Base-by-base conservation (phyloP, 2,329 filamentous ascomycete genomes). In the Colletotrichum phormii region DNA sequence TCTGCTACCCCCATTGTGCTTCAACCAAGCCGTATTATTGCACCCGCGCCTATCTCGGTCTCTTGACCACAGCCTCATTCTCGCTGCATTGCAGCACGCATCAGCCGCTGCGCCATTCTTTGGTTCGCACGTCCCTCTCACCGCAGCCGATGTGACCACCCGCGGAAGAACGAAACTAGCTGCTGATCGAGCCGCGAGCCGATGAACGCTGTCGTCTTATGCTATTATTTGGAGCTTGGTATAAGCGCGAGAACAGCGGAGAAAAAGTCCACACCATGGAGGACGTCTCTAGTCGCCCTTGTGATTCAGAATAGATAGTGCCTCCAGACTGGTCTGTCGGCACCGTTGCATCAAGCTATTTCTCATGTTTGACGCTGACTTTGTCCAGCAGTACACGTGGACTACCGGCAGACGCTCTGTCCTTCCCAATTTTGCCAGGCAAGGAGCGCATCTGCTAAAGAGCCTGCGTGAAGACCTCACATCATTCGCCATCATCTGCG, bases 121-220 rank as follows among this genome's bases (percentile, higher is more conserved):
- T 64, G 46, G 46, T 37, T 64, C 55, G 66, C 70, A 70, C 66
- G 53, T 60, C 55, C 54, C 55, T 70, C 24, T 49, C 26, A 51
- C 46, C 29, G 42, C 53, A 61, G 46, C 29, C 37, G 54, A 37
- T 67, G 58, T 37, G 24, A 58, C 42, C 22, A 59, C 13, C 22
- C 31, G 33, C 60, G 22, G 26, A 46, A 49, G 33, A 31, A 29
- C 55, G 60, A 37, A 7, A 15, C n/a, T 35, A 12, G 18, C 29
- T 13, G 13, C 33, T 13, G 35, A 29, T 57, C 46, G 33, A 58
- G 26, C 59, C 26, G 59, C 65, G n/a, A 64, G 54, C 46, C 46
- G 35, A 61, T 42, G 64, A 55, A 33, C 60, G 26, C 66, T 54
- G 51, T 26, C 55, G 35, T 64, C 65, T 64, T 55, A 64, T n/a